A percentile compares a stretch with the other conserved stretches of the same genome.
Conservation (phyloP, 768 basidiomycete species). For the Baorangia bicolor region DNA sequence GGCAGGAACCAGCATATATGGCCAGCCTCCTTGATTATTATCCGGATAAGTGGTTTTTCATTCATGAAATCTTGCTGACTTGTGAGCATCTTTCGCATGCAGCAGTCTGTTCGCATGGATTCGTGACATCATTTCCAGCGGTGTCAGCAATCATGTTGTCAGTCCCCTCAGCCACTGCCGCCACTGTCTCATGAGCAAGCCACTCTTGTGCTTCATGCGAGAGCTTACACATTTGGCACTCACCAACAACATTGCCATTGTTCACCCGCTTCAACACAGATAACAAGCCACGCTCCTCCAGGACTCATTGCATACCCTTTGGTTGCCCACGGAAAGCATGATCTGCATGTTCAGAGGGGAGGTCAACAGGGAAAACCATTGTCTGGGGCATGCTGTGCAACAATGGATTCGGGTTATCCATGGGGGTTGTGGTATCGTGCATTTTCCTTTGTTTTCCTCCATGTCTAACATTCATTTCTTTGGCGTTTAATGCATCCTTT, state of each 20-base stretch:
- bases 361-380: constrained; percentile 30
- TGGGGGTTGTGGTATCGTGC: constrained; percentile 21
- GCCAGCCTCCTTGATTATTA: constrained; percentile 19
- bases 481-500: constrained; percentile 25
- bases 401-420: constrained; percentile 7
- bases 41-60: constrained; percentile 23
- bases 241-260: background rate
- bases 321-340: constrained; percentile 20
- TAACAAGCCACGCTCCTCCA: constrained; percentile 26
- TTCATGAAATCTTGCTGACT: constrained; percentile 30
- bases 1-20: constrained; percentile 31
- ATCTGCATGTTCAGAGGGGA: background rate
- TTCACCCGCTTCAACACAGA: background rate
- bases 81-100: constrained; percentile 26
- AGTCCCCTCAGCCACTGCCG: background rate
- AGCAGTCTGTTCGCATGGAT: constrained; percentile 26
- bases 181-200: background rate
- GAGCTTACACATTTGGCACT: background rate
- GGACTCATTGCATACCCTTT: constrained; percentile 8
- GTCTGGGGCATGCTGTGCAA: constrained; percentile 25
- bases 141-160: too few relatives aligned
- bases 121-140: too few relatives aligned
- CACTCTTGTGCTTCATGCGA: background rate
- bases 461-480: constrained; percentile 27
- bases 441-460: constrained; percentile 22